Evolutionary conservation across 2,329 filamentous ascomycete species (phyloP).

Genomic region (Curvularia eragrostidis): DNA sequence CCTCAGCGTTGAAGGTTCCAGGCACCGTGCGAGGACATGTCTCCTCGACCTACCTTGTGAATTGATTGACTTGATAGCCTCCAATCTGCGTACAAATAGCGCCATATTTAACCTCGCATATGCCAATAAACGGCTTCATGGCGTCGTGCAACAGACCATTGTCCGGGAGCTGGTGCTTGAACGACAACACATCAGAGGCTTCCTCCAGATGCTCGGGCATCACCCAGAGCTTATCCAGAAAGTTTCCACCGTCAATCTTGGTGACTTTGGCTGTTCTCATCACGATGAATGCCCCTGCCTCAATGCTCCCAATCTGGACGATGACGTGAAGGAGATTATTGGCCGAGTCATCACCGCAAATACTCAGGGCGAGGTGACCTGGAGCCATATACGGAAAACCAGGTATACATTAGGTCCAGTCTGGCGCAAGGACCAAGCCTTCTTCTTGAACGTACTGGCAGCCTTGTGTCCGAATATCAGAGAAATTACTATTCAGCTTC

Average conservation of each 20-base stretch:
- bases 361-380: neutral
- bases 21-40: neutral
- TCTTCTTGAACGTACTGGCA: conserved; percentile 22
- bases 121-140: conserved; percentile 18
- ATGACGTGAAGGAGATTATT: conserved; percentile 1
- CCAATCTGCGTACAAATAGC: conserved; percentile 2
- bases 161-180: conserved; percentile 18
- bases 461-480: conserved; percentile 22
- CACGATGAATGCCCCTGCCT: conserved; percentile 5
- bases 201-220: conserved; percentile 16
- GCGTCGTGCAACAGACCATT: conserved; percentile 24
- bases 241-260: conserved; percentile 21
- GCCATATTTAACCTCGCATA: conserved; percentile 17
- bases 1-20: neutral
- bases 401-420: neutral
- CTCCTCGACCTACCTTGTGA: conserved; percentile 19
- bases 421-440: conserved; percentile 13
- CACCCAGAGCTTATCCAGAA: conserved; percentile 17
- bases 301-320: neutral
- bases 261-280: conserved; percentile 17
- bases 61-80: conserved; percentile 19
- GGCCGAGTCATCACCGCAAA: conserved; percentile 7
- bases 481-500: conserved; percentile 20
- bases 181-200: conserved; percentile 15
- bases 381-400: conserved; percentile 4